A percentile compares a stretch with the other conserved stretches of the same genome.
Evolutionary conservation across 2,329 filamentous ascomycete genomes (phyloP).

Genomic region (Magnaporthiopsis incrustans): DNA sequence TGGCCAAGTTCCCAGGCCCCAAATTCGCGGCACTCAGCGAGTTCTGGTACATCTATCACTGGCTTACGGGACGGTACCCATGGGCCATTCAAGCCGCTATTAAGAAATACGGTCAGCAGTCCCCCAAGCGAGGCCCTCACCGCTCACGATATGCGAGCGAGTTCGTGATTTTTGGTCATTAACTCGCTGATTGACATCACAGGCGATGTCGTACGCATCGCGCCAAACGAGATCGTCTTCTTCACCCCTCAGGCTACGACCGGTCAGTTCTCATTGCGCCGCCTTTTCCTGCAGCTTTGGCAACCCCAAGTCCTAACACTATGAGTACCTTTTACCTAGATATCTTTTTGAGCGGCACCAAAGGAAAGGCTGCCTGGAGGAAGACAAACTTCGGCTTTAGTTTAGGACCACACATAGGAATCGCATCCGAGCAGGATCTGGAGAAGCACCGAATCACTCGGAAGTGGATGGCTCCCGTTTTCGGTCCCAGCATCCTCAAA

Average conservation of each 20-base stretch:
- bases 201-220: not conserved
- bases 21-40: slow-evolving; percentile 12
- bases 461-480: too few relatives aligned
- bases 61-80: not conserved
- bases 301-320: not conserved
- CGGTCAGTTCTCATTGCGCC: not conserved
- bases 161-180: too few relatives aligned
- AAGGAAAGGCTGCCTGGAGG: too few relatives aligned
- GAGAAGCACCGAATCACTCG: too few relatives aligned
- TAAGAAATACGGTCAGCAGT: not conserved
- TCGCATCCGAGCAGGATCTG: too few relatives aligned
- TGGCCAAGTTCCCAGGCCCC: slow-evolving; percentile 18
- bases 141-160: too few relatives aligned
- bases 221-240: not conserved
- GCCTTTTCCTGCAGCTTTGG: too few relatives aligned
- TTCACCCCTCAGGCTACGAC: not conserved
- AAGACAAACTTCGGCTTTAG: too few relatives aligned
- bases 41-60: slow-evolving; percentile 6
- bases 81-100: not conserved
- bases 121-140: not conserved
- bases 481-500: too few relatives aligned
- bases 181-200: too few relatives aligned
- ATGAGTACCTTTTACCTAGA: not conserved
- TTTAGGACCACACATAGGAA: too few relatives aligned
- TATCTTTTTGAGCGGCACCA: not conserved